Conservation (phyloP, 2,329 filamentous ascomycete genomes). For the Ceratocystis lukuohia region DNA sequence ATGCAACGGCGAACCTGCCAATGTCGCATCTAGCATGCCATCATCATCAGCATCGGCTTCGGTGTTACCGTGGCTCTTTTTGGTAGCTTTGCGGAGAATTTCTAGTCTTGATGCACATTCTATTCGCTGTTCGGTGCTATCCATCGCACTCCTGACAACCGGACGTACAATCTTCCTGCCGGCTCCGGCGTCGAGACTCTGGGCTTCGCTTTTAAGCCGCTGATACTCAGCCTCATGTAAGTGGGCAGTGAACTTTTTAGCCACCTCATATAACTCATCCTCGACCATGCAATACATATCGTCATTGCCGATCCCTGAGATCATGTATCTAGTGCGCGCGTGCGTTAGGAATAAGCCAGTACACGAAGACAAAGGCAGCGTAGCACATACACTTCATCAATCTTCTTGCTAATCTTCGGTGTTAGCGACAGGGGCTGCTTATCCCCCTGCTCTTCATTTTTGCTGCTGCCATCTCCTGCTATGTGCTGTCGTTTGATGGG, state of each 20-base stretch:
- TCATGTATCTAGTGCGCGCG: constrained; percentile 45
- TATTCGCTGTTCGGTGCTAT: constrained; percentile 27
- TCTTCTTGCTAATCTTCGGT: not conserved
- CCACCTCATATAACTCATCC: constrained; percentile 58
- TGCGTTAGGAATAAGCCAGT: not conserved
- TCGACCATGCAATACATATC: constrained; percentile 73
- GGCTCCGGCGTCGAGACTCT: constrained; percentile 38
- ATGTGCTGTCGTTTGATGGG: not conserved
- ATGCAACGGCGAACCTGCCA: constrained; percentile 2
- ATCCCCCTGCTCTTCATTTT: not conserved
- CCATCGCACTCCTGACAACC: constrained; percentile 24
- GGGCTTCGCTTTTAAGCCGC: constrained; percentile 46
- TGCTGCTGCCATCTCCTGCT: not conserved
- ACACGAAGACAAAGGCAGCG: not conserved
- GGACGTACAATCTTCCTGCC: constrained; percentile 40
- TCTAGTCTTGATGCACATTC: constrained; percentile 21
- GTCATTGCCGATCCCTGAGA: constrained; percentile 49
- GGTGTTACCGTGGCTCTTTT: not conserved
- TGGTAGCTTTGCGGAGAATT: constrained; percentile 12
- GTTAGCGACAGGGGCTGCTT: not conserved
- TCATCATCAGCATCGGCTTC: constrained; percentile 25
- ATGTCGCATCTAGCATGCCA: not conserved
- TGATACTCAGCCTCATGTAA: constrained; percentile 67
- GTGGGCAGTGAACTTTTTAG: constrained; percentile 57
- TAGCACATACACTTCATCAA: constrained; percentile 1